Conservation (phyloP, 2,329 filamentous ascomycete species). For the Davidsoniella neocaledoniae region DNA sequence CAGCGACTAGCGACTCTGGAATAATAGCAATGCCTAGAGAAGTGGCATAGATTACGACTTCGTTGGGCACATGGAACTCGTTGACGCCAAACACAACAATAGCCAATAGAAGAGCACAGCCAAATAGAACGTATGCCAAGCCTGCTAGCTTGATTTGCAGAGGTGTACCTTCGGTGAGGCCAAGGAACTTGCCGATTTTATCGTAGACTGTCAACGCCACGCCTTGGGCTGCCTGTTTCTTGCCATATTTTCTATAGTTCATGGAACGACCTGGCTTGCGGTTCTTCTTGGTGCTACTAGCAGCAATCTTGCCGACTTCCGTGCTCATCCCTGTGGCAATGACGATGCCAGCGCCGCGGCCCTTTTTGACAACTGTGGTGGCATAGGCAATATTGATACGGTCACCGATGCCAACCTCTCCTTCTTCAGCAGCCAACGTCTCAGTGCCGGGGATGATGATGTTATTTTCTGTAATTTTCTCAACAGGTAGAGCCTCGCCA, state of each 20-base stretch:
- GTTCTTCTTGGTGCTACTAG: slow-evolving; percentile 33
- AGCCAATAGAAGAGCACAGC: slow-evolving; percentile 43
- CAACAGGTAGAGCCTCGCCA: slow-evolving; percentile 57
- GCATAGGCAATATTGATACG: slow-evolving; percentile 61
- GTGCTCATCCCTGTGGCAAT: slow-evolving; percentile 56
- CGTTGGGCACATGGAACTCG: slow-evolving; percentile 31
- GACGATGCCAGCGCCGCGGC: slow-evolving; percentile 56
- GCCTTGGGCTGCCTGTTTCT: slow-evolving; percentile 31
- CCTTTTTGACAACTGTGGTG: slow-evolving; percentile 56
- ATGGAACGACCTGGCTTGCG: slow-evolving; percentile 37
- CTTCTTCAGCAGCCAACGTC: slow-evolving; percentile 26
- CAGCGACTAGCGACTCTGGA: slow-evolving; percentile 47
- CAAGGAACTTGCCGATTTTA: slow-evolving; percentile 40
- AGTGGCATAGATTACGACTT: slow-evolving; percentile 41
- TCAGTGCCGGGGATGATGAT: slow-evolving; percentile 29
- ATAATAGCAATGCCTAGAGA: slow-evolving; percentile 45
- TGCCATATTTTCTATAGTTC: slow-evolving; percentile 37
- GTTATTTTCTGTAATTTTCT: slow-evolving; percentile 41
- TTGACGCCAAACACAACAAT: slow-evolving; percentile 43
- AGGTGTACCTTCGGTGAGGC: slow-evolving; percentile 51
- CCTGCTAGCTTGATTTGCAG: slow-evolving; percentile 64
- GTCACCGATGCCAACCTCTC: slow-evolving; percentile 49
- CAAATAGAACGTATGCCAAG: slow-evolving; percentile 61
- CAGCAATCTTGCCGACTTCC: slow-evolving; percentile 54
- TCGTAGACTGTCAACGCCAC: slow-evolving; percentile 30